Conservation (phyloP, 1,139 yeast species). For the Yamadazyma jaroonii region DNA sequence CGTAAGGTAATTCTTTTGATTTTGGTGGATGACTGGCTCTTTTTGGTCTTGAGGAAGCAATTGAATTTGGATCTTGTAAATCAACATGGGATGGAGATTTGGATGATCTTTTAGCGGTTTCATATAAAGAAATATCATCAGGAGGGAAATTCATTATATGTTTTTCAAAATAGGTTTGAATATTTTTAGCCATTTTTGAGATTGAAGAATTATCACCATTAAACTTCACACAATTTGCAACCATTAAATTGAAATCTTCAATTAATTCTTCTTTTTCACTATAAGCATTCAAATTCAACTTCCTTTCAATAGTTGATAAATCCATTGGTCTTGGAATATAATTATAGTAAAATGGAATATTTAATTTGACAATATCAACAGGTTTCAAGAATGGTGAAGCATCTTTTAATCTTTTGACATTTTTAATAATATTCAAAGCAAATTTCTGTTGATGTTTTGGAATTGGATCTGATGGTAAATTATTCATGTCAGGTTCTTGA, state of each 20-base stretch:
- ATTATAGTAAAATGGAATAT: constrained; percentile 88
- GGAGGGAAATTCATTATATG: constrained; percentile 93
- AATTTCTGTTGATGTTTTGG: constrained; percentile 84
- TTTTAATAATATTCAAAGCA: constrained; percentile 66
- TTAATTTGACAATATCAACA: constrained; percentile 83
- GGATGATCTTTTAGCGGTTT: constrained; percentile 30
- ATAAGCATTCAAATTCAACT: constrained; percentile 68
- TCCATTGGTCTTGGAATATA: constrained; percentile 91
- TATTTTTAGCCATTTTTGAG: constrained; percentile 85
- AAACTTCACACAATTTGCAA: constrained; percentile 74
- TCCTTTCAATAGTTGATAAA: constrained; percentile 82
- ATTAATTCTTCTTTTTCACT: constrained; percentile 64
- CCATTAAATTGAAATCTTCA: constrained; percentile 84
- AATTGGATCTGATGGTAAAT: constrained; percentile 65
- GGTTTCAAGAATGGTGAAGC: constrained; percentile 89
- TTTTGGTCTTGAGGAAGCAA: constrained; percentile 71
- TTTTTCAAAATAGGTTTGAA: constrained; percentile 89
- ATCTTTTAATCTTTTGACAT: constrained; percentile 87
- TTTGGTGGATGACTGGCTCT: constrained; percentile 96
- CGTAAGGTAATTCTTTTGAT: constrained; percentile 90
- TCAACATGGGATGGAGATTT: constrained; percentile 14
- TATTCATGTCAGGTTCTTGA: constrained; percentile 67
- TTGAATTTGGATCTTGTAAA: constrained; percentile 44
- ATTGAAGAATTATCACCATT: constrained; percentile 84
- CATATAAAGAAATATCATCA: constrained; percentile 51